phyloP scores from a whole-genome alignment of 257 asterid species.

The Penstemon davidsonii region DNA sequence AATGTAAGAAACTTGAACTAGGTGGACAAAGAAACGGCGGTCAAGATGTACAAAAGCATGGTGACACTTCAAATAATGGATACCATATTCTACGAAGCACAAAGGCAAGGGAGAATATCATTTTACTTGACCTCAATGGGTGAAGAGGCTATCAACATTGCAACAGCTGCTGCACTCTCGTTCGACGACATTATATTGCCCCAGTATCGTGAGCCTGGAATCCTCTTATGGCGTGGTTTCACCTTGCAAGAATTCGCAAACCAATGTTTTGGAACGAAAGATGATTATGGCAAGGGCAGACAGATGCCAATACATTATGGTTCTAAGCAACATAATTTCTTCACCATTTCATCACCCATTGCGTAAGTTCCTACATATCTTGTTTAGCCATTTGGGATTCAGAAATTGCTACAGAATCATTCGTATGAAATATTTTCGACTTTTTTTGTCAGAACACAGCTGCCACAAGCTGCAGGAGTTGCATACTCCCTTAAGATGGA shows the following conservation, averaged over 20 bases:
- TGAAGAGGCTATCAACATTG: conserved; percentile 86
- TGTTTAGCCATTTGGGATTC: neutral
- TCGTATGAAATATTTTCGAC: neutral
- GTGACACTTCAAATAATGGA: conserved; percentile 79
- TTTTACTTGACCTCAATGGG: conserved; percentile 78
- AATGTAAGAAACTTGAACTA: conserved; percentile 20
- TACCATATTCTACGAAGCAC: conserved; percentile 75
- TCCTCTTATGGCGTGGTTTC: conserved; percentile 89
- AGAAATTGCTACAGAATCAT: neutral
- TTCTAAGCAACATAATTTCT: conserved; percentile 60
- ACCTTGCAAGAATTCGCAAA: conserved; percentile 70
- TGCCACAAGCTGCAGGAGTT: conserved; percentile 95
- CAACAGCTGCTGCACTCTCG: conserved; percentile 86
- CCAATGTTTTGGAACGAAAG: conserved; percentile 76
- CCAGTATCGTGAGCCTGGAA: conserved; percentile 93
- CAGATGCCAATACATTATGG: conserved; percentile 97
- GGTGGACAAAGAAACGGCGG: conserved; percentile 70
- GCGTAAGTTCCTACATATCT: conserved; percentile 48
- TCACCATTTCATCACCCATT: conserved; percentile 82
- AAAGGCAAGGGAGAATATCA: conserved; percentile 83
- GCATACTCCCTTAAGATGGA: conserved; percentile 96
- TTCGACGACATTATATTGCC: conserved; percentile 58
- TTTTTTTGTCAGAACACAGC: conserved; percentile 66
- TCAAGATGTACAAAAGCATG: conserved; percentile 74
- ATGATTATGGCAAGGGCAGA: conserved; percentile 84